phyloP scores from a whole-genome alignment of 106 monocot genomes.

The Posidonia australis region DNA sequence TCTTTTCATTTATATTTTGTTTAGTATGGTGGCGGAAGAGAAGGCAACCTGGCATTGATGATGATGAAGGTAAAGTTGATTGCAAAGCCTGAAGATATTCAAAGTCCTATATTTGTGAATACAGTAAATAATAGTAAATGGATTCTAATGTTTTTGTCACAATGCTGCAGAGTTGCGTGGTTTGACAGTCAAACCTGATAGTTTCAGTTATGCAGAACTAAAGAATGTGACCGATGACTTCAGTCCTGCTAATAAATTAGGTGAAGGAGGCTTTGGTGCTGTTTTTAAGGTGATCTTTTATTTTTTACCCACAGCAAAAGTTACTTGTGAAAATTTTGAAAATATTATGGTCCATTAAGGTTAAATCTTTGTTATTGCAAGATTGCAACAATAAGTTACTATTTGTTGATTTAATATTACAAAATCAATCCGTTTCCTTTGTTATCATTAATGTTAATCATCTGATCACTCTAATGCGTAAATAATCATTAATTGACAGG shows the following conservation, averaged over 20 bases:
- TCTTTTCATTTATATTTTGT: neutral
- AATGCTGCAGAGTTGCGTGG: neutral
- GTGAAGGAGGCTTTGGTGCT: slow-evolving; percentile 11
- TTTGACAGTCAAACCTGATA: slow-evolving; percentile 1
- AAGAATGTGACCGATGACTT: slow-evolving; percentile 1
- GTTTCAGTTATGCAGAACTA: slow-evolving; percentile 10
- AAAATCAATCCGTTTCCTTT: no score
- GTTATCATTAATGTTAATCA: no score
- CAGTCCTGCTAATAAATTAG: slow-evolving; percentile 8
- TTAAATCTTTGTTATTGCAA: neutral
- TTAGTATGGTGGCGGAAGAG: slow-evolving; percentile 2
- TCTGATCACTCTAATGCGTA: no score
- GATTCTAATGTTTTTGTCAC: neutral
- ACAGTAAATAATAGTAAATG: neutral
- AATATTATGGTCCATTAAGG: neutral
- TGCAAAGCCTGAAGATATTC: neutral
- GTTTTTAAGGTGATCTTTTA: slow-evolving; percentile 6
- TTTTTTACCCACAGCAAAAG: neutral
- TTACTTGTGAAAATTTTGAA: no score
- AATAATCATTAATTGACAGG: no score
- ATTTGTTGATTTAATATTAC: no score
- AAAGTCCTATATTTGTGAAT: neutral
- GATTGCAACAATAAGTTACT: no score
- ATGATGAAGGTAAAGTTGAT: slow-evolving; percentile 16
- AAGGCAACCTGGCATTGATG: neutral